These are phyloP conservation scores for Malus hybrid DNA, from an alignment of 331 rosid species.

Conservation along the genomic window DNA sequence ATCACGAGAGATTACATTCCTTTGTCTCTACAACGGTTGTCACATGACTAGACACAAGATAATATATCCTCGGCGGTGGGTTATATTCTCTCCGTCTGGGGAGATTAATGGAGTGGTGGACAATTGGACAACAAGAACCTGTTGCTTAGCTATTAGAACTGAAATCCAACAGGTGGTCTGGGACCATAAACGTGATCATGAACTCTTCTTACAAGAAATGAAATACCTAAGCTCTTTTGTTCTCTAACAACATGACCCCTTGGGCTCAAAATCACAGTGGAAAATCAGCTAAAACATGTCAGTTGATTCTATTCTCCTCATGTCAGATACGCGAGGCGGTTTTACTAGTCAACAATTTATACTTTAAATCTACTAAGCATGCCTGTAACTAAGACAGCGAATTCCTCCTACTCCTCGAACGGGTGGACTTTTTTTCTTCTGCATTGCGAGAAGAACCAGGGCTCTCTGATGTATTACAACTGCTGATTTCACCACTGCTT, in stretches of 20 bases:
- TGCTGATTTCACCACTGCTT: constrained; percentile 53
- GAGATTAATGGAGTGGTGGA: too few relatives aligned
- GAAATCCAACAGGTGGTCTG: too few relatives aligned
- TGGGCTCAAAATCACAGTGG: constrained; percentile 7
- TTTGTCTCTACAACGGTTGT: too few relatives aligned
- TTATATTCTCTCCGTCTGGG: too few relatives aligned
- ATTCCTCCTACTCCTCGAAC: constrained; percentile 79
- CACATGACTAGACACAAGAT: too few relatives aligned
- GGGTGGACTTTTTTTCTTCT: constrained; percentile 74
- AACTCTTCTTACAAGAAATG: neutral
- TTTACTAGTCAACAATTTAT: constrained; percentile 19
- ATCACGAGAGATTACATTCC: too few relatives aligned
- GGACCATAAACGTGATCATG: neutral
- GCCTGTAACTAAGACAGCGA: constrained; percentile 52
- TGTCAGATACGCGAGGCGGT: constrained; percentile 33
- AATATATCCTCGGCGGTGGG: too few relatives aligned
- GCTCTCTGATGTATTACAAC: constrained; percentile 86
- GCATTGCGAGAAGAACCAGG: constrained; percentile 76
- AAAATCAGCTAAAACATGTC: constrained; percentile 34
- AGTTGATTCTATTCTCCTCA: constrained; percentile 48
- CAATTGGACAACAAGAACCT: too few relatives aligned
- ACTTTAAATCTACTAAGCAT: constrained; percentile 14
- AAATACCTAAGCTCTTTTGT: constrained; percentile 9
- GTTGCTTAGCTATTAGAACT: too few relatives aligned
- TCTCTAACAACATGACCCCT: neutral